phyloP scores from a whole-genome alignment of 2,329 filamentous ascomycete genomes.

The Monosporascus sp. region DNA sequence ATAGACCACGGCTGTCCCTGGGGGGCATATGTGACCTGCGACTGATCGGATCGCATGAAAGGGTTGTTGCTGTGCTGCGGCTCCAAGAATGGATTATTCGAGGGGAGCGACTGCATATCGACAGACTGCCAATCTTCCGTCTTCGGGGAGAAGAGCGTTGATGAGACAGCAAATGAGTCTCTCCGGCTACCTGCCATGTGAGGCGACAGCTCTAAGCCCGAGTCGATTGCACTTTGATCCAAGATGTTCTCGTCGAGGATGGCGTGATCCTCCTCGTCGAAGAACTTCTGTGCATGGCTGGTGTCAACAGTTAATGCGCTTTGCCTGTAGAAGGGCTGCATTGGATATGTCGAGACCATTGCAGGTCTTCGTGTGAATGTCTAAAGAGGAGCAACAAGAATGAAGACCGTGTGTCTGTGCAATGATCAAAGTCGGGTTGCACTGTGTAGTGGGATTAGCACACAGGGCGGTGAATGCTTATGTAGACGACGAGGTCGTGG shows the following conservation, averaged over 20 bases:
- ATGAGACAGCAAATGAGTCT: conserved; percentile 56
- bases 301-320: conserved; percentile 50
- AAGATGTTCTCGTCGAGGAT: conserved; percentile 58
- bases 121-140: conserved; percentile 59
- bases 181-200: conserved; percentile 57
- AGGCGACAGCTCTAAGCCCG: conserved; percentile 58
- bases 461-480: conserved; percentile 15
- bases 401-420: conserved; percentile 4
- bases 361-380: conserved; percentile 18
- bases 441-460: conserved; percentile 23
- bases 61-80: conserved; percentile 54
- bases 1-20: conserved; percentile 55
- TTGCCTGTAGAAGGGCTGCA: conserved; percentile 48
- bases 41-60: conserved; percentile 60
- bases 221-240: conserved; percentile 55
- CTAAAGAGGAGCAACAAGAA: conserved; percentile 7
- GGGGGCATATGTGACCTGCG: conserved; percentile 38
- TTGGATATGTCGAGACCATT: conserved; percentile 49
- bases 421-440: conserved; percentile 14
- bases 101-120: conserved; percentile 59
- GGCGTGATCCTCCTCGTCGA: conserved; percentile 56
- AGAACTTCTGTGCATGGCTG: conserved; percentile 49
- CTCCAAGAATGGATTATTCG: conserved; percentile 59
- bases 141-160: conserved; percentile 60
- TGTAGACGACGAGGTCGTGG: too few relatives aligned